A percentile compares a stretch with the other conserved stretches of the same genome.
Evolutionary conservation across 306 rosid species (phyloP).

Genomic region (barrel medic (Medicago truncatula)): DNA sequence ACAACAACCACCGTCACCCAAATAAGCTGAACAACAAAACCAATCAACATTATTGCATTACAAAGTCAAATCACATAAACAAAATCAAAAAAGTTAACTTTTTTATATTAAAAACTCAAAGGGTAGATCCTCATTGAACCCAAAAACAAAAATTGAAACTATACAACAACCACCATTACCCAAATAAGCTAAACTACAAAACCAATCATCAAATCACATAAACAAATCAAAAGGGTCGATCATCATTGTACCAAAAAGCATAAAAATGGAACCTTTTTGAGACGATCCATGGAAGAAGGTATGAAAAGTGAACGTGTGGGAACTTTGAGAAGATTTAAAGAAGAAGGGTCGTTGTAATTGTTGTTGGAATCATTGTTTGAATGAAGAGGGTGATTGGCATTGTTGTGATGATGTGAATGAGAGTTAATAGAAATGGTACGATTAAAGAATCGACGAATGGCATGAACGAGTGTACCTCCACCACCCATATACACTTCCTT

Average conservation of each 20-base stretch:
- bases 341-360: slow-evolving; percentile 25
- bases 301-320: slow-evolving; percentile 27
- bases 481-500: slow-evolving; percentile 43
- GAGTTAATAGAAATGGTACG: slow-evolving; percentile 42
- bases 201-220: slow-evolving; percentile 5
- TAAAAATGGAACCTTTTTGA: slow-evolving; percentile 39
- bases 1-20: slow-evolving; percentile 2
- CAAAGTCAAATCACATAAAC: background rate
- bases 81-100: background rate
- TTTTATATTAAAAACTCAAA: background rate
- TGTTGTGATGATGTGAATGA: background rate
- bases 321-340: slow-evolving; percentile 39
- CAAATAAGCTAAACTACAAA: slow-evolving; percentile 10
- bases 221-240: background rate
- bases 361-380: background rate
- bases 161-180: background rate
- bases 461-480: slow-evolving; percentile 43
- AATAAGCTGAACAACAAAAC: slow-evolving; percentile 2
- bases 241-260: background rate
- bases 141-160: background rate
- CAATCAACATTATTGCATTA: background rate
- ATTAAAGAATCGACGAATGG: slow-evolving; percentile 45
- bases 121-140: background rate
- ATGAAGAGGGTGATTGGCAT: background rate
- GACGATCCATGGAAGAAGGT: slow-evolving; percentile 47